Conservation (phyloP, 2,329 filamentous ascomycete species). For the Didymella sp. region DNA sequence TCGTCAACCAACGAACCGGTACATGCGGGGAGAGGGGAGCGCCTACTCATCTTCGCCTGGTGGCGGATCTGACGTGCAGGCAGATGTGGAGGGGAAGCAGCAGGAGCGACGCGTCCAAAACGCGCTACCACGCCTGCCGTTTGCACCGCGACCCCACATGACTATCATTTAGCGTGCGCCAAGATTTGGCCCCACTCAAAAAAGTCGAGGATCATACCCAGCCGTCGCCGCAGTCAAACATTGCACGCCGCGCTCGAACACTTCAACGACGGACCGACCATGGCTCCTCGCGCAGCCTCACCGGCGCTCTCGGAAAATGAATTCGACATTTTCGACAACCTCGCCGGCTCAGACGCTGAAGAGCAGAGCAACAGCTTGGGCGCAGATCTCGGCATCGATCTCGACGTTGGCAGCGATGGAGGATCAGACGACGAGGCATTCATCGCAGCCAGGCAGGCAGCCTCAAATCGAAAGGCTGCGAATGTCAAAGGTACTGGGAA, state of each 20-base stretch:
- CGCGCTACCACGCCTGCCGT: slow-evolving; percentile 33
- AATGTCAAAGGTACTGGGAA: slow-evolving; percentile 85
- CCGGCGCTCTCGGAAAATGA: slow-evolving; percentile 88
- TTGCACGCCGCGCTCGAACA: slow-evolving; percentile 17
- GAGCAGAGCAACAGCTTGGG: slow-evolving; percentile 50
- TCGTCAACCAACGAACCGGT: slow-evolving; percentile 24
- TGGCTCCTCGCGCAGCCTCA: slow-evolving; percentile 77
- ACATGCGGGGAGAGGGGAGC: slow-evolving; percentile 26
- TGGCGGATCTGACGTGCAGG: slow-evolving; percentile 18
- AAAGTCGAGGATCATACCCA: neutral
- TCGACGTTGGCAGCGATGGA: slow-evolving; percentile 61
- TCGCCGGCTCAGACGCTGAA: slow-evolving; percentile 69
- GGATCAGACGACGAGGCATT: slow-evolving; percentile 78
- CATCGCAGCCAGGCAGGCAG: slow-evolving; percentile 85
- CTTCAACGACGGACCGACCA: slow-evolving; percentile 47
- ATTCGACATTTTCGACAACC: slow-evolving; percentile 82
- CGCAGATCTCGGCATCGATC: slow-evolving; percentile 47
- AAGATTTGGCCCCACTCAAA: slow-evolving; percentile 36
- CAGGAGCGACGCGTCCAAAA: slow-evolving; percentile 31
- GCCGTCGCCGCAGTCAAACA: slow-evolving; percentile 17
- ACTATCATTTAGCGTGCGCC: slow-evolving; percentile 22
- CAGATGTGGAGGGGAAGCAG: slow-evolving; percentile 13
- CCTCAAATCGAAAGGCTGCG: slow-evolving; percentile 82
- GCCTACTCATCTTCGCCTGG: slow-evolving; percentile 21
- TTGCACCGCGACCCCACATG: slow-evolving; percentile 34